Conservation (phyloP, 345 rosid species). For the Laguncularia racemosa region DNA sequence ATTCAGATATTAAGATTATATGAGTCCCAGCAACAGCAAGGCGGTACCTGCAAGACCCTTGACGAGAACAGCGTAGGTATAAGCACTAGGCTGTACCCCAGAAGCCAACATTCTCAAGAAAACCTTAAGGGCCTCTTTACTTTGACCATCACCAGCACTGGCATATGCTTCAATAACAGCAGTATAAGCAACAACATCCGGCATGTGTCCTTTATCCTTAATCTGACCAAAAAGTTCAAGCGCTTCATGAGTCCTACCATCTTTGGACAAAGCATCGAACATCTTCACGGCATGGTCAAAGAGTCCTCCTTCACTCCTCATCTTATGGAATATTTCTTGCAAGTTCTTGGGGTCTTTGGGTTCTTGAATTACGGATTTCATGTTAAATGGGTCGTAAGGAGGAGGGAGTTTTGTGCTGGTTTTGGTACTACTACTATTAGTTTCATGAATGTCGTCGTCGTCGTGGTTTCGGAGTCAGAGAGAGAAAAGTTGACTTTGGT, state of each 20-base stretch:
- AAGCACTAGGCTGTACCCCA: slow-evolving; percentile 67
- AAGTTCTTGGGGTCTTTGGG: slow-evolving; percentile 59
- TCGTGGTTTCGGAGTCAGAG: slow-evolving; percentile 35
- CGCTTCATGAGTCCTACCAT: slow-evolving; percentile 71
- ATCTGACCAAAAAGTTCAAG: slow-evolving; percentile 60
- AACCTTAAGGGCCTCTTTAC: slow-evolving; percentile 53
- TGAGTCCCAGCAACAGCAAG: too few species aligned
- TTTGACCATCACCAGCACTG: slow-evolving; percentile 44
- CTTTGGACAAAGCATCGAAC: slow-evolving; percentile 80
- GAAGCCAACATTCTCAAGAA: slow-evolving; percentile 58
- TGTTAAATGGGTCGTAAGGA: slow-evolving; percentile 58
- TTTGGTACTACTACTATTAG: neutral
- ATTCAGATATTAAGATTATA: too few species aligned
- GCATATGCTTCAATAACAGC: slow-evolving; percentile 70
- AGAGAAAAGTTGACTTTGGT: slow-evolving; percentile 66
- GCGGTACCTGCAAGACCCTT: slow-evolving; percentile 36
- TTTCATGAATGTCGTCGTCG: neutral
- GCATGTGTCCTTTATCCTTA: slow-evolving; percentile 59
- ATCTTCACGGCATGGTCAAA: slow-evolving; percentile 56
- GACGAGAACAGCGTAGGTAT: slow-evolving; percentile 54
- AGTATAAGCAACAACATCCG: slow-evolving; percentile 66
- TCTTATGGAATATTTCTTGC: slow-evolving; percentile 55
- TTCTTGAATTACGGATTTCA: slow-evolving; percentile 34
- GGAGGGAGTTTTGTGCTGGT: slow-evolving; percentile 40
- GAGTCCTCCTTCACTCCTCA: slow-evolving; percentile 46